Percentiles rank a stretch among this genome's conserved stretches.
phyloP scores from a whole-genome alignment of 768 basidiomycete genomes.

The Pleurotus giganteus region DNA sequence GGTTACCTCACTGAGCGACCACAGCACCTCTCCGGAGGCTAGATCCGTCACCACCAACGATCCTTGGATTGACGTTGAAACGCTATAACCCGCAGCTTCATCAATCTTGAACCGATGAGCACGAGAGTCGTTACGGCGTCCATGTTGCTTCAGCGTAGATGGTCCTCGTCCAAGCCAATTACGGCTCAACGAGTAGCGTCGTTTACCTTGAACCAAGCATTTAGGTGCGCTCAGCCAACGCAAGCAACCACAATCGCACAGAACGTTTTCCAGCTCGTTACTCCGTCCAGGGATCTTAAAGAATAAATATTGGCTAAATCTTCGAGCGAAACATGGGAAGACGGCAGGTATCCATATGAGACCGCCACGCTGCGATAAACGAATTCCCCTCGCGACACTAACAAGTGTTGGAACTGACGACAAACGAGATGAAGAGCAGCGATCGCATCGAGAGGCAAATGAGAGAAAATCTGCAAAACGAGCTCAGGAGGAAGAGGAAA shows the following conservation, averaged over 20 bases:
- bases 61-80: conserved; percentile 54
- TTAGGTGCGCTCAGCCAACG: not conserved
- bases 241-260: not conserved
- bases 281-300: not conserved
- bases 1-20: conserved; percentile 55
- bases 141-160: conserved; percentile 34
- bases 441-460: not conserved
- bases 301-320: not conserved
- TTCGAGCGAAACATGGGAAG: not conserved
- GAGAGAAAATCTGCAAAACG: not conserved
- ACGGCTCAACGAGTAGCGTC: conserved; percentile 40
- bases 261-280: not conserved
- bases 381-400: not conserved
- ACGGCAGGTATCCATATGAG: not conserved
- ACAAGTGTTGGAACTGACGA: not conserved
- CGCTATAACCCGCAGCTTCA: conserved; percentile 53
- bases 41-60: conserved; percentile 62
- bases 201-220: conserved; percentile 35
- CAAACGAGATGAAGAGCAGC: not conserved
- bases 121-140: conserved; percentile 23
- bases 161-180: conserved; percentile 57
- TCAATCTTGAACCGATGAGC: conserved; percentile 82
- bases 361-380: not conserved
- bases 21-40: conserved; percentile 46
- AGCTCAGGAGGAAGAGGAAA: not conserved